A percentile compares a stretch with the other conserved stretches of the same genome.
Evolutionary conservation across 768 basidiomycete species (phyloP).

Genomic region (Boletus speciosus): DNA sequence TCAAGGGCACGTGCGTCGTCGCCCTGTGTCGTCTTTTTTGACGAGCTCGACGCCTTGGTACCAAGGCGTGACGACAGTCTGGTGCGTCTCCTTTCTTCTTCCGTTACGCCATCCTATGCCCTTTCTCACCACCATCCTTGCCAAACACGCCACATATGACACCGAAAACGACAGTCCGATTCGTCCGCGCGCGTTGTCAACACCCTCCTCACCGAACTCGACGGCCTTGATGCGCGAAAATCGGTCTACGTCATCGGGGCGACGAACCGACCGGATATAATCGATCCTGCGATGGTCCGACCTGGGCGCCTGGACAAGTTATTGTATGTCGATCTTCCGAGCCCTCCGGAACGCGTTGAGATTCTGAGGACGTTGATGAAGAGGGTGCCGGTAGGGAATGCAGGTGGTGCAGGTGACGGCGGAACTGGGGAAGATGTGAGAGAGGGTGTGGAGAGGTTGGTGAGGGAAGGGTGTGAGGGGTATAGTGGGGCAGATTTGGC

Average conservation of each 20-base stretch:
- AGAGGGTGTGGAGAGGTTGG: conserved; percentile 42
- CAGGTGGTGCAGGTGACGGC: not conserved
- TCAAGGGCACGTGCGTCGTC: conserved; percentile 89
- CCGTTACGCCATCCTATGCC: not conserved
- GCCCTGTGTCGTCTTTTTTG: conserved; percentile 94
- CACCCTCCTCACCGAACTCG: conserved; percentile 90
- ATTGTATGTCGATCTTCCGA: conserved; percentile 87
- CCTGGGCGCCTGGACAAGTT: conserved; percentile 93
- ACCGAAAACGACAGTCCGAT: conserved; percentile 53
- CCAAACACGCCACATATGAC: not conserved
- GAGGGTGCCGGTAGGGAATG: conserved; percentile 55
- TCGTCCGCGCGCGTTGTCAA: conserved; percentile 89
- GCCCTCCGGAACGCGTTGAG: conserved; percentile 69
- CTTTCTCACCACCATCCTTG: too few species aligned
- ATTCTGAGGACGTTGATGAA: conserved; percentile 76
- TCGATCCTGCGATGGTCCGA: conserved; percentile 97
- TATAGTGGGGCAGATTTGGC: conserved; percentile 93
- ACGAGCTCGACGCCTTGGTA: conserved; percentile 90
- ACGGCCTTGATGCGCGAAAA: conserved; percentile 84
- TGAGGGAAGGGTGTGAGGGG: conserved; percentile 68
- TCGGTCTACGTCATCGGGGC: conserved; percentile 92
- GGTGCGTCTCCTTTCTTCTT: conserved; percentile 41
- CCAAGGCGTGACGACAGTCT: conserved; percentile 86
- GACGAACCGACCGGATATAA: conserved; percentile 95
- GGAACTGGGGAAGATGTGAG: conserved; percentile 9